Conservation (phyloP, 352 stramenopile genomes). For the Pythium aquatile region DNA sequence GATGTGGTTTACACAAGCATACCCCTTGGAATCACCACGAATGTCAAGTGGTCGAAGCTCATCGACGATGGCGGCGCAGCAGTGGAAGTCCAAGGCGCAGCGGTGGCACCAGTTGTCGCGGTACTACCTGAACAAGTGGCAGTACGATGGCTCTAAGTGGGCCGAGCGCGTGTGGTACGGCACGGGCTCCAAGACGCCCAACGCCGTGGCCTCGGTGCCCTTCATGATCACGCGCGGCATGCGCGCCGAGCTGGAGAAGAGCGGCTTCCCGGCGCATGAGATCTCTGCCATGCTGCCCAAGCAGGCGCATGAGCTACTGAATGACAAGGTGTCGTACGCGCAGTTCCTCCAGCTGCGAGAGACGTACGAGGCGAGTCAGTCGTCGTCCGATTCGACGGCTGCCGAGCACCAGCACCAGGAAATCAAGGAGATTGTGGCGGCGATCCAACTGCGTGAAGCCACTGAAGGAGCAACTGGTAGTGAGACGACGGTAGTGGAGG, state of each 20-base stretch:
- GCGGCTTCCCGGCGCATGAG: constrained; percentile 53
- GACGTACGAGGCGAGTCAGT: constrained; percentile 25
- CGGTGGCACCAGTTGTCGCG: constrained; percentile 65
- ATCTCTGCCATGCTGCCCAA: constrained; percentile 65
- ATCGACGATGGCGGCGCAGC: constrained; percentile 31
- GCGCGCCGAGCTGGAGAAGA: constrained; percentile 54
- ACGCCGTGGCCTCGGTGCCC: constrained; percentile 63
- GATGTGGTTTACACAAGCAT: not conserved
- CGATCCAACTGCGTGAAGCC: constrained; percentile 18
- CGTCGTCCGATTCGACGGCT: constrained; percentile 1
- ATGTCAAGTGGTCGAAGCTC: not conserved
- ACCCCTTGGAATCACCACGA: not conserved
- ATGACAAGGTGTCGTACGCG: constrained; percentile 54
- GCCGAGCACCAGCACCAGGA: constrained; percentile 14
- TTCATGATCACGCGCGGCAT: constrained; percentile 86
- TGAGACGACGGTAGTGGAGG: not conserved
- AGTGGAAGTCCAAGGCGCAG: constrained; percentile 43
- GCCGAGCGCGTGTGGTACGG: constrained; percentile 71
- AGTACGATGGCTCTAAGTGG: constrained; percentile 78
- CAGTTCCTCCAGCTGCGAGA: constrained; percentile 47
- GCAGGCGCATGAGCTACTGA: constrained; percentile 53
- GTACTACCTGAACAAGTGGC: constrained; percentile 85
- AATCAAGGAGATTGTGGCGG: constrained; percentile 26
- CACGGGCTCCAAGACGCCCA: constrained; percentile 37
- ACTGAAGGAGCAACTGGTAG: not conserved